phyloP scores from a whole-genome alignment of 805 yeast species.

The Saturnispora gosingensis region DNA sequence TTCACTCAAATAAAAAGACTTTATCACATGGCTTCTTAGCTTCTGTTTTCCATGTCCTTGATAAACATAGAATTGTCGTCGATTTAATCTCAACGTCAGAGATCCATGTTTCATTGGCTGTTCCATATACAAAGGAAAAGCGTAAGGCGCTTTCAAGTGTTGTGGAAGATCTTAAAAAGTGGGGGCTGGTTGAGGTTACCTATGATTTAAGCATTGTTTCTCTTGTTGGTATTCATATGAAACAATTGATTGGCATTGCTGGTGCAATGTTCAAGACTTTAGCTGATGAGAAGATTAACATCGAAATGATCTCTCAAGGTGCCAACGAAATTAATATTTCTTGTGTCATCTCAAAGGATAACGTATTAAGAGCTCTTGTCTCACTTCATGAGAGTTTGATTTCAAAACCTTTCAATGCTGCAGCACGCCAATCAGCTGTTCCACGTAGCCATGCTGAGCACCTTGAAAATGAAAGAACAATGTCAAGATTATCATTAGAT shows the following conservation, averaged over 20 bases:
- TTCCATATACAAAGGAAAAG: conserved; percentile 64
- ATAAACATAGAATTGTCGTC: conserved; percentile 76
- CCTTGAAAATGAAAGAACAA: not conserved
- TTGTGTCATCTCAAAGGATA: conserved; percentile 80
- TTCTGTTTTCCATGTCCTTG: conserved; percentile 76
- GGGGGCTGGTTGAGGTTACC: conserved; percentile 86
- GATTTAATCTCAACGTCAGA: conserved; percentile 96
- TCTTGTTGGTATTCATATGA: conserved; percentile 95
- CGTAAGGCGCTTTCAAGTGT: conserved; percentile 55
- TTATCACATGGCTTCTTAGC: conserved; percentile 94
- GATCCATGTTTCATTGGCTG: conserved; percentile 97
- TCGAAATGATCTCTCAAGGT: conserved; percentile 98
- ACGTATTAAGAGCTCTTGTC: conserved; percentile 76
- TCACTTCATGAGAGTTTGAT: conserved; percentile 74
- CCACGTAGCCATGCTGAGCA: conserved; percentile 16
- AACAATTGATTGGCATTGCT: conserved; percentile 92
- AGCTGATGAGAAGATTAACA: conserved; percentile 85
- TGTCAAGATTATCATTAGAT: conserved; percentile 2
- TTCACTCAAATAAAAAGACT: conserved; percentile 89
- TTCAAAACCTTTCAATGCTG: conserved; percentile 33
- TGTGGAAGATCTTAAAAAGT: conserved; percentile 61
- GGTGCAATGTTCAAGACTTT: conserved; percentile 93
- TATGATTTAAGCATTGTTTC: conserved; percentile 86
- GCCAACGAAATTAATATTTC: conserved; percentile 96
- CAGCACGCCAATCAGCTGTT: conserved; percentile 35